Evolutionary conservation across 139 green algal species (phyloP).

Genomic region (Tetraselmis chui): DNA sequence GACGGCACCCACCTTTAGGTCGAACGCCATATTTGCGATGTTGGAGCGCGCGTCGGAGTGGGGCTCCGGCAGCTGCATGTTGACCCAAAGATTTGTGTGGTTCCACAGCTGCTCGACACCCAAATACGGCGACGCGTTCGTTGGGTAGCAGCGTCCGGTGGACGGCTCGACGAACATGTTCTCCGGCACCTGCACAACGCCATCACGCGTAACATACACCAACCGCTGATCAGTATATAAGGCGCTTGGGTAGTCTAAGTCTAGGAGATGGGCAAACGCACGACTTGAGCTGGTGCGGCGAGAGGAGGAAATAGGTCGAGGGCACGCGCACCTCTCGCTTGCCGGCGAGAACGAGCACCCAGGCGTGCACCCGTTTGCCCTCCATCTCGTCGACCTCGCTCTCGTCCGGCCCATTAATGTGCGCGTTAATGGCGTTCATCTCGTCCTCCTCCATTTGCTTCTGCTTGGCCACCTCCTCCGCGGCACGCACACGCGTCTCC

Average conservation of each 20-base stretch:
- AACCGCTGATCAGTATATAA: not conserved
- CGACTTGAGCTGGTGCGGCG: too few relatives aligned
- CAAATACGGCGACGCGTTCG: conserved; percentile 49
- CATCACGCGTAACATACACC: too few relatives aligned
- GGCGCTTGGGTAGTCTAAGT: not conserved
- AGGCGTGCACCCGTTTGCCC: conserved; percentile 55
- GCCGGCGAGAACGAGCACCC: conserved; percentile 69
- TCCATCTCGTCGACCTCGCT: conserved; percentile 7
- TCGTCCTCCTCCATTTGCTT: conserved; percentile 5
- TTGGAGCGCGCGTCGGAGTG: conserved; percentile 51
- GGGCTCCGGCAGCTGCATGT: conserved; percentile 64
- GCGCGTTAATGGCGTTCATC: conserved; percentile 1
- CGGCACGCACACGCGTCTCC: not conserved
- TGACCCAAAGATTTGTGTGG: conserved; percentile 59
- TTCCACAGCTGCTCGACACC: conserved; percentile 73
- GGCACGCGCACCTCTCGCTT: conserved; percentile 44
- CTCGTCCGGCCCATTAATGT: conserved; percentile 4
- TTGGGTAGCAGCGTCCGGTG: conserved; percentile 47
- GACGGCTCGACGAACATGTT: conserved; percentile 64
- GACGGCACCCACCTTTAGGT: not conserved
- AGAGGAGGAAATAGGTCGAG: too few relatives aligned
- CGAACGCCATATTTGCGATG: not conserved
- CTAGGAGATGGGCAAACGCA: too few relatives aligned
- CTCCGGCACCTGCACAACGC: conserved; percentile 26
- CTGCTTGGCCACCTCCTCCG: not conserved